phyloP scores from a whole-genome alignment of 768 basidiomycete genomes.

The button mushroom (Agaricus bisporus) region DNA sequence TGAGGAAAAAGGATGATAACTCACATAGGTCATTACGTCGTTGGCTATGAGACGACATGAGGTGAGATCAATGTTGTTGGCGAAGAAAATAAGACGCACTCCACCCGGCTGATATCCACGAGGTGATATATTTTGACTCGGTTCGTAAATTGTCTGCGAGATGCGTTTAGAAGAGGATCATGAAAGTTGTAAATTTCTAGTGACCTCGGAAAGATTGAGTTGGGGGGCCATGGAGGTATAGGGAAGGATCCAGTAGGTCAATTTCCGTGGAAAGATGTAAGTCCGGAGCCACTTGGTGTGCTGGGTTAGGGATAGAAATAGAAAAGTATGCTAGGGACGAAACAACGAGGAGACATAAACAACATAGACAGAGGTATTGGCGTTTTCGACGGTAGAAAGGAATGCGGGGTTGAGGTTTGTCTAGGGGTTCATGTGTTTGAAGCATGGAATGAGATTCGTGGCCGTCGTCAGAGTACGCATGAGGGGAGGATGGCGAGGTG shows the following conservation, averaged over 20 bases:
- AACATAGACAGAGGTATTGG: constrained; percentile 6
- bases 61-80: constrained; percentile 1
- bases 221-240: constrained; percentile 41
- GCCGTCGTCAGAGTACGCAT: neutral
- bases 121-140: constrained; percentile 61
- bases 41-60: constrained; percentile 41
- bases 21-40: constrained; percentile 70
- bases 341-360: neutral
- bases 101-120: constrained; percentile 77
- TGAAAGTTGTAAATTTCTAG: constrained; percentile 2
- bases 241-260: constrained; percentile 12
- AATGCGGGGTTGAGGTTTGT: neutral
- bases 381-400: neutral
- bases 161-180: neutral
- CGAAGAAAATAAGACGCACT: constrained; percentile 34
- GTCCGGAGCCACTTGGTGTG: neutral
- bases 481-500: neutral
- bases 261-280: neutral
- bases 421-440: neutral
- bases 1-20: constrained; percentile 11
- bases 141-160: constrained; percentile 53
- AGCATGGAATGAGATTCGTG: constrained; percentile 8
- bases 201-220: constrained; percentile 53
- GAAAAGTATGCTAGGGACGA: constrained; percentile 2
- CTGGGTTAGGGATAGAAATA: neutral